These are phyloP conservation scores for Boletus subcaerulescens DNA, from an alignment of 768 basidiomycete genomes.

Conservation along the genomic window DNA sequence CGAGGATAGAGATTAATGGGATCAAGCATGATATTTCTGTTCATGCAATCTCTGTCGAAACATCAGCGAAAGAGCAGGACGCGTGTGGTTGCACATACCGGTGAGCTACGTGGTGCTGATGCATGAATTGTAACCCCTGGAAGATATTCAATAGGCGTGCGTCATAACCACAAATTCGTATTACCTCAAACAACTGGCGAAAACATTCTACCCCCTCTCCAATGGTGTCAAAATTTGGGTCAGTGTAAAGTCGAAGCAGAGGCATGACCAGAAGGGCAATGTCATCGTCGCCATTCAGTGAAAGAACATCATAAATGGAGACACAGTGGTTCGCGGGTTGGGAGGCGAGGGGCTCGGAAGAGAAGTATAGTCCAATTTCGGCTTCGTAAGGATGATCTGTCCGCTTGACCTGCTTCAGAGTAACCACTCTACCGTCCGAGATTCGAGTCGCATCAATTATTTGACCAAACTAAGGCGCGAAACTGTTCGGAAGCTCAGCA, in stretches of 20 bases:
- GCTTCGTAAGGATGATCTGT: conserved; percentile 18
- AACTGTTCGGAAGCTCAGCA: too few species aligned
- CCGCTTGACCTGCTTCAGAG: too few species aligned
- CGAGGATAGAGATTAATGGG: conserved; percentile 23
- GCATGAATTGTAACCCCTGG: conserved; percentile 34
- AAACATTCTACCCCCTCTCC: conserved; percentile 25
- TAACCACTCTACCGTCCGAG: conserved; percentile 17
- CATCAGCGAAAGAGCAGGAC: too few species aligned
- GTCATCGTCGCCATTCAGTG: conserved; percentile 5
- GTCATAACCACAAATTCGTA: neutral
- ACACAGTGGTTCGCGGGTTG: conserved; percentile 21
- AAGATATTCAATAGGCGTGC: neutral
- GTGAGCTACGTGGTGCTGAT: conserved; percentile 34
- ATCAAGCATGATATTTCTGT: conserved; percentile 34
- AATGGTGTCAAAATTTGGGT: conserved; percentile 17
- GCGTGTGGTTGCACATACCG: conserved; percentile 29
- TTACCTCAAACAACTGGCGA: conserved; percentile 30
- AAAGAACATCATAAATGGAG: conserved; percentile 20
- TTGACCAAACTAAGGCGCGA: neutral
- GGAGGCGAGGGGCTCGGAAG: conserved; percentile 4
- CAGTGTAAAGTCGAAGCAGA: conserved; percentile 16
- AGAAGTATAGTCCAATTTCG: conserved; percentile 24
- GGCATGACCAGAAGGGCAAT: conserved; percentile 31
- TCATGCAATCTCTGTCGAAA: neutral
- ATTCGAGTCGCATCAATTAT: conserved; percentile 31